Percentiles rank a stretch among this genome's conserved stretches.
Evolutionary conservation across 306 rosid species (phyloP).

Genomic region (Rubus idaeus): DNA sequence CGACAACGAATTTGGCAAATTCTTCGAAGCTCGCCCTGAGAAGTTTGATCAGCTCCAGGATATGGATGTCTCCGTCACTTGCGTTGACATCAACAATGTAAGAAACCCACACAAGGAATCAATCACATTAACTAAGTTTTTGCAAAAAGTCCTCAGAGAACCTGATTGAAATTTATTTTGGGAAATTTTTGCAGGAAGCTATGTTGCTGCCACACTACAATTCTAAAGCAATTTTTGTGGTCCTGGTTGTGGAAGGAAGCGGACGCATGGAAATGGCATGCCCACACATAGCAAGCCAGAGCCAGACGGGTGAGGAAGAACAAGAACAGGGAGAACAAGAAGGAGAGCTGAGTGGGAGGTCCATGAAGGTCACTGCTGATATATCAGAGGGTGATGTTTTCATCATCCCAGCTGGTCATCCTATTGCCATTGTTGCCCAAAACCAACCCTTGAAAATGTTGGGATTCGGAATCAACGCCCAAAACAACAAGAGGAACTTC

Average conservation of each 20-base stretch:
- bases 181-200: constrained; percentile 30
- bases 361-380: constrained; percentile 13
- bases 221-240: constrained; percentile 34
- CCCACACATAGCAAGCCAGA: constrained; percentile 33
- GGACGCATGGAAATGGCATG: constrained; percentile 50
- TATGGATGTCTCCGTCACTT: constrained; percentile 27
- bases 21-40: constrained; percentile 43
- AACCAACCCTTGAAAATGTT: constrained; percentile 9
- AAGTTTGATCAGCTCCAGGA: constrained; percentile 36
- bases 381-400: constrained; percentile 31
- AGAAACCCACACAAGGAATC: not conserved
- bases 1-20: constrained; percentile 34
- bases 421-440: constrained; percentile 24
- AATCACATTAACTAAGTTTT: not conserved
- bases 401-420: constrained; percentile 42
- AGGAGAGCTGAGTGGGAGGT: constrained; percentile 10
- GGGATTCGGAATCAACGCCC: constrained; percentile 34
- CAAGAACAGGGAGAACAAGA: constrained; percentile 3
- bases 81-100: constrained; percentile 38
- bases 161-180: not conserved
- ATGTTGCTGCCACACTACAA: constrained; percentile 49
- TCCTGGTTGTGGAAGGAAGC: constrained; percentile 35
- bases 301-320: not conserved
- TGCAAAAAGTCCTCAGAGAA: not conserved
- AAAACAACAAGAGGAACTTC: constrained; percentile 27